Evolutionary conservation across 305 asterid species (phyloP), one percentile per base, ranked within the genome.

Genomic region (Fraxinus velutina): DNA sequence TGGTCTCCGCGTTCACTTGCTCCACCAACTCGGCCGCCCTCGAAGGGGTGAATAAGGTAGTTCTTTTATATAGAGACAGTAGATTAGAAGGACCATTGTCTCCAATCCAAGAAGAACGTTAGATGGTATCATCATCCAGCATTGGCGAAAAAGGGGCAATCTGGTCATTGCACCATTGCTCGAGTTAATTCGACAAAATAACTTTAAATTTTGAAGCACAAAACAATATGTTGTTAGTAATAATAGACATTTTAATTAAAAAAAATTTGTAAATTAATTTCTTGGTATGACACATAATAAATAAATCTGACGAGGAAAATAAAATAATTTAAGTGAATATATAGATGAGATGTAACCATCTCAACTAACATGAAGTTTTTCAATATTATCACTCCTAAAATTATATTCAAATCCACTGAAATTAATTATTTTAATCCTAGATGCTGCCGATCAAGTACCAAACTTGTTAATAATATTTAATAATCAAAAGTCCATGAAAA

Each of bases 71-170:
- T 80, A 82, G 76, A 57, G 37, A 22, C 29, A 47, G 24, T 64
- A 32, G 5, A 29, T 44, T 73, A 83, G 73, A 72, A 84, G 73
- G 79, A 83, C 77, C 83, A 39, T 78, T 42, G 12, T 33, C 42
- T 82, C 82, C 80, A 84, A 85, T 87, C 89, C 88, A 83, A 88
- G 88, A 78, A 83, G 33, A 76, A 34, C 74, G 75, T 78, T 0
- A 52, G 71, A 85, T 76, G 73, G 33, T 17, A 29, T 74, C 75
- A 55, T 68, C 42, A 30, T 81, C 76, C 75, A 47, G 78, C 24
- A 78, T 78, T 29, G 81, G 72, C 42, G 64, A n/a, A 30, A 33
- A 60, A 27, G 75, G 83, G 81, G 66, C 52, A 17, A 36, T 77
- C 72, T 75, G 6, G 32, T 27, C 72, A 79, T 74, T 81, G 3